phyloP scores from a whole-genome alignment of 108 stramenopile species.

The Stephanodiscus triporus region DNA sequence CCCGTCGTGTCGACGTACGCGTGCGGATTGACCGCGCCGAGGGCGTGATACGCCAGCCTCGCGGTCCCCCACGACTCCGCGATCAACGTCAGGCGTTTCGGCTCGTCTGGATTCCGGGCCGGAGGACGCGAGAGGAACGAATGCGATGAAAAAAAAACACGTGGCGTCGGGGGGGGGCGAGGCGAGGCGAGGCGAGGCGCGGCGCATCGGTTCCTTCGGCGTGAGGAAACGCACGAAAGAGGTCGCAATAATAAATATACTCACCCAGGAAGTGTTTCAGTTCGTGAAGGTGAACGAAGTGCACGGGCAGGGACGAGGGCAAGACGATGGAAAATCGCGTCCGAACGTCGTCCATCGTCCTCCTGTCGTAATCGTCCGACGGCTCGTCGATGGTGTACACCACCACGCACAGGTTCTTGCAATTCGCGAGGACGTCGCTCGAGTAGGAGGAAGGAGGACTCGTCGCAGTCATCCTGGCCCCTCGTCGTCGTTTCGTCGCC shows the following conservation, averaged over 20 bases:
- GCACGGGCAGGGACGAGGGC: constrained; percentile 34
- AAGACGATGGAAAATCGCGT: constrained; percentile 52
- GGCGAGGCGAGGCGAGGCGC: no score
- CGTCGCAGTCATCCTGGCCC: constrained; percentile 1
- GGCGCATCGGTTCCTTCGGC: no score
- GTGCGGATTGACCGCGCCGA: constrained; percentile 66
- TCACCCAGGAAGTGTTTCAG: constrained; percentile 33
- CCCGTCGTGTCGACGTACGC: constrained; percentile 96
- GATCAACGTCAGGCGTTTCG: constrained; percentile 78
- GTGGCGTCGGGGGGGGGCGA: not conserved
- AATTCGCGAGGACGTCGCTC: not conserved
- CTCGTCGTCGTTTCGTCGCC: not conserved
- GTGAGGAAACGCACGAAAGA: no score
- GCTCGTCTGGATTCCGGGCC: constrained; percentile 13
- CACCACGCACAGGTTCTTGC: constrained; percentile 47
- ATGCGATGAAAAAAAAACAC: not conserved
- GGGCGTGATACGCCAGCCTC: constrained; percentile 71
- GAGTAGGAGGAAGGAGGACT: no score
- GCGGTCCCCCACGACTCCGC: constrained; percentile 89
- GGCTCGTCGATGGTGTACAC: constrained; percentile 90
- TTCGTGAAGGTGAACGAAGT: constrained; percentile 69
- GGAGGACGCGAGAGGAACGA: not conserved
- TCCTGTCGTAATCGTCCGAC: constrained; percentile 30
- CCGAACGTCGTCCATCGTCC: constrained; percentile 48
- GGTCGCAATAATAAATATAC: constrained; percentile 7